Base-by-base conservation (phyloP, 352 stramenopile species). In the Halophytophthora polymorphica region DNA sequence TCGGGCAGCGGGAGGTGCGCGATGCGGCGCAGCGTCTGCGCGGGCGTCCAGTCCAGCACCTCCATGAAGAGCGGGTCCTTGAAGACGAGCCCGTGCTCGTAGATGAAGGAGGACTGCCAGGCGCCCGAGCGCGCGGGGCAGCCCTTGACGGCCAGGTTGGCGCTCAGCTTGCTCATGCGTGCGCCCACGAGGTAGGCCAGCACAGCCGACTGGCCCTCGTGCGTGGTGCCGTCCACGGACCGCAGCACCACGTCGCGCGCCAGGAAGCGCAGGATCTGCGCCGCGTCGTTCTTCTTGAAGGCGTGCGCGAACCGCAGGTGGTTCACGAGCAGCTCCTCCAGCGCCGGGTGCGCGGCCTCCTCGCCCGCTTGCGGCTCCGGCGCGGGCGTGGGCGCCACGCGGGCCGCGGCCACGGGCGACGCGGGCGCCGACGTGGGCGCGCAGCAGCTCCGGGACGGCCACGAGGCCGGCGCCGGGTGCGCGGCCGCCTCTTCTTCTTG, bases 201-300 rank as follows among this genome's bases (percentile, higher is more conserved):
- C 54, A 89, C 82, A 35, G 80, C 77, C 23, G 72, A 82, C 51
- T 76, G 62, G 13, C 78, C 82, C 7, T 79, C 48, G 25, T 83
- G 58, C 0, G 48, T 37, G 15, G 49, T 41, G 53, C 73, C 75
- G 45, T 92, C 79, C 43, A 69, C 48, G 2, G 77, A 83, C 12
- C 55, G 47, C 31, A 91, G 65, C 44, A 41, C 53, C 35, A 86
- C 81, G 63, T 88, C 66, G 34, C 77, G 73, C 49, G 71, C 62
- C 41, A 91, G 64, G 45, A 85, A 88, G 31, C 78, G 69, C 47
- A 86, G 53, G 37, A 91, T 73, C 65, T 71, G 69, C 21, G 75
- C 71, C 3, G 76, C 64, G 71, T 91, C 81, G 56, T 88, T 91
- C 63, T 86, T 67, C 53, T 83, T 83, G 69, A 88, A 82, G 13